phyloP scores from a whole-genome alignment of 2,329 filamentous ascomycete species.

The Corinectria fuckeliana region DNA sequence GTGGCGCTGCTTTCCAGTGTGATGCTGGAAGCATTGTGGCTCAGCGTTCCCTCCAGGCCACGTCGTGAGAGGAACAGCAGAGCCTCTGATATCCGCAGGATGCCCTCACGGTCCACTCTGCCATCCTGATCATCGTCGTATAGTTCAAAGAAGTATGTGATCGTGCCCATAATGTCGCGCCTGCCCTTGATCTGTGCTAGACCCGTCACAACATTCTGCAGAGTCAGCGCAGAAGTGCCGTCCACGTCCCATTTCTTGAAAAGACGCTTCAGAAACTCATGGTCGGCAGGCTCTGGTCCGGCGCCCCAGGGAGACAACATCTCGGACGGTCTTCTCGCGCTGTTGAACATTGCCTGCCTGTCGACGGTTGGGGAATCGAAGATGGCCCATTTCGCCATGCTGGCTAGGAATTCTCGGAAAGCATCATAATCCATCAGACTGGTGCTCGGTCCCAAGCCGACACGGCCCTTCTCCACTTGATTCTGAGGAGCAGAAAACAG shows the following conservation, averaged over 20 bases:
- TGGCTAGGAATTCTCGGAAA: conserved; percentile 91
- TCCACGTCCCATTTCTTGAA: conserved; percentile 90
- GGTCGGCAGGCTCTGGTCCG: conserved; percentile 78
- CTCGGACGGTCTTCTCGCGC: conserved; percentile 56
- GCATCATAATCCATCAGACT: conserved; percentile 97
- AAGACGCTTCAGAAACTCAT: conserved; percentile 90
- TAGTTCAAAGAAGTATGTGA: conserved; percentile 96
- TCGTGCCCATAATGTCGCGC: conserved; percentile 95
- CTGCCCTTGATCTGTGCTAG: conserved; percentile 91
- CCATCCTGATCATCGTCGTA: conserved; percentile 94
- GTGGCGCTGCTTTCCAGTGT: conserved; percentile 53
- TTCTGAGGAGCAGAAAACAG: conserved; percentile 49
- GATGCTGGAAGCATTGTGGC: conserved; percentile 66
- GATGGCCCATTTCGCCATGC: conserved; percentile 90
- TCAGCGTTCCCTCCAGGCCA: conserved; percentile 78
- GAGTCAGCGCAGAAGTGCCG: conserved; percentile 75
- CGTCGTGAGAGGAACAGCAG: conserved; percentile 89
- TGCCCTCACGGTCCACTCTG: conserved; percentile 92
- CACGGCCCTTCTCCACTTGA: conserved; percentile 80
- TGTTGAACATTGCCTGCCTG: conserved; percentile 66
- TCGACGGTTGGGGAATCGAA: conserved; percentile 77
- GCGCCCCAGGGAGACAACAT: conserved; percentile 60
- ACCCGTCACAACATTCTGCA: conserved; percentile 92
- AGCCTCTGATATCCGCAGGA: conserved; percentile 91
- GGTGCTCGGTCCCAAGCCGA: conserved; percentile 86